A percentile compares a stretch with the other conserved stretches of the same genome.
These are phyloP conservation scores for Termitomyces sp. DNA, from an alignment of 768 basidiomycete species.

Conservation along the genomic window DNA sequence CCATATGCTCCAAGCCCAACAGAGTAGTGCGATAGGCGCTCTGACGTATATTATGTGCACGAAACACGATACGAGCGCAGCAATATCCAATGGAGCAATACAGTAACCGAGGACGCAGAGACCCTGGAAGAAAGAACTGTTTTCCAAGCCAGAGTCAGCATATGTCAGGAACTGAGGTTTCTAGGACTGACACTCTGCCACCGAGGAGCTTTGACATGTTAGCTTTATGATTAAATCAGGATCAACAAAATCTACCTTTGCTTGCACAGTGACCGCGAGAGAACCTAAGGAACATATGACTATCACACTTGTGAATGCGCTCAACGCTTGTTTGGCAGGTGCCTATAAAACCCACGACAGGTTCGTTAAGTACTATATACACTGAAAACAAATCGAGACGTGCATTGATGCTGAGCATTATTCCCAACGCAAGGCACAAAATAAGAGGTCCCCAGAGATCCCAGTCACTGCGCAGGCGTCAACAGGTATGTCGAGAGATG, in stretches of 20 bases:
- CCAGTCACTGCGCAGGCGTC: slow-evolving; percentile 66
- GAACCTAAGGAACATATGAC: slow-evolving; percentile 90
- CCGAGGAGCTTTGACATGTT: slow-evolving; percentile 54
- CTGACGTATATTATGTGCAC: slow-evolving; percentile 83
- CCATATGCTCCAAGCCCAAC: slow-evolving; percentile 98
- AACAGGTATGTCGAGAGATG: neutral
- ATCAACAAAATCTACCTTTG: slow-evolving; percentile 54
- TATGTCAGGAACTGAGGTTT: neutral
- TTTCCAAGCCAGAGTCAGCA: neutral
- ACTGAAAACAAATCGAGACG: slow-evolving; percentile 10
- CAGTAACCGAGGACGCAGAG: slow-evolving; percentile 95
- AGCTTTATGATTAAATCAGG: slow-evolving; percentile 2
- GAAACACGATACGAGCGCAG: slow-evolving; percentile 83
- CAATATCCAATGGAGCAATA: slow-evolving; percentile 87
- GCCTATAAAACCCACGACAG: slow-evolving; percentile 43
- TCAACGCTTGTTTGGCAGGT: slow-evolving; percentile 74
- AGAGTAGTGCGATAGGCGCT: slow-evolving; percentile 76
- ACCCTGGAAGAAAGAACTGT: slow-evolving; percentile 92
- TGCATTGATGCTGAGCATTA: slow-evolving; percentile 84
- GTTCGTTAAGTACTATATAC: neutral
- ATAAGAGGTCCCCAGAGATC: slow-evolving; percentile 96
- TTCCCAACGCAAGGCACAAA: slow-evolving; percentile 71
- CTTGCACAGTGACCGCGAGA: slow-evolving; percentile 89
- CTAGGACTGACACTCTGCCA: slow-evolving; percentile 63
- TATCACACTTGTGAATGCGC: slow-evolving; percentile 91